Percentiles rank a stretch among this genome's conserved stretches.
These are phyloP conservation scores for Prototheca wickerhamii DNA, from an alignment of 163 green algal species.

Conservation along the genomic window DNA sequence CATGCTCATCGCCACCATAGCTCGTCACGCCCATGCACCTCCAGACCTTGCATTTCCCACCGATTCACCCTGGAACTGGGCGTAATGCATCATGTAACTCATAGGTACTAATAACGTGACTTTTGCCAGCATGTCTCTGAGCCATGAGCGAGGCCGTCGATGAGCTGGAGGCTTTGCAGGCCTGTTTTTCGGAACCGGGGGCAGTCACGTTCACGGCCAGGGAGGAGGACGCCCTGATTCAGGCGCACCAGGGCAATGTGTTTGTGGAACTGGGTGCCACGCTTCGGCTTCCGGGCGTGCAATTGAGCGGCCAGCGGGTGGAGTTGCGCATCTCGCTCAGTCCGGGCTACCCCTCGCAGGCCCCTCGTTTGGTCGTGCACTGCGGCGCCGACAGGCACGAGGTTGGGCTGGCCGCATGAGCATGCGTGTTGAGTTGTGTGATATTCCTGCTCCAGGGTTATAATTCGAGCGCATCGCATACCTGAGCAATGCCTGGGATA, in stretches of 20 bases:
- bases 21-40: too few species aligned
- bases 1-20: too few species aligned
- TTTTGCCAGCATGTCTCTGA: neutral
- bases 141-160: neutral
- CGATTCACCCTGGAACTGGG: neutral
- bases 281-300: neutral
- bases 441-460: neutral
- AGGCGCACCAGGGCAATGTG: too few species aligned
- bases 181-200: neutral
- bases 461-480: neutral
- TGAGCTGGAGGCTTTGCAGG: neutral
- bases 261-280: neutral
- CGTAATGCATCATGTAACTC: neutral
- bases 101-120: neutral
- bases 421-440: too few species aligned
- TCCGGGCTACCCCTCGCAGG: neutral
- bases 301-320: neutral
- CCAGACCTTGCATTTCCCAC: neutral
- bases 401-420: too few species aligned
- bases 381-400: neutral
- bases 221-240: neutral
- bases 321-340: neutral
- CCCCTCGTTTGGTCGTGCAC: neutral
- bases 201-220: neutral
- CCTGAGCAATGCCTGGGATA: neutral